A percentile compares a stretch with the other conserved stretches of the same genome.
Conservation (phyloP, 2,329 filamentous ascomycete genomes). For the Penicillium sp. region DNA sequence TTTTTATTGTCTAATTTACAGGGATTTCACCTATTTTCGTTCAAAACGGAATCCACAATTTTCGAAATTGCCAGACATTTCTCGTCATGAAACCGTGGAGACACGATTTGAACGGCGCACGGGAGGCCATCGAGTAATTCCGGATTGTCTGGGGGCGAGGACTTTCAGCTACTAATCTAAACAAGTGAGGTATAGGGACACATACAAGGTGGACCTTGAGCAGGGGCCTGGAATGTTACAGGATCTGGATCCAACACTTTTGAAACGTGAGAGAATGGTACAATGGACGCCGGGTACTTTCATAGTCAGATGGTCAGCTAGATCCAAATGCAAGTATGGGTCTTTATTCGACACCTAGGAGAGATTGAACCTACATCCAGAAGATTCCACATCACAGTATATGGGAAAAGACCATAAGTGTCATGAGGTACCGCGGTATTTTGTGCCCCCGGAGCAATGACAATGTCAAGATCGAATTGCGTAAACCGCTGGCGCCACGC, state of each 20-base stretch:
- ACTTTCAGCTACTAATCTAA: not conserved
- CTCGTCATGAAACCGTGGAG: slow-evolving; percentile 47
- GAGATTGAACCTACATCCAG: slow-evolving; percentile 43
- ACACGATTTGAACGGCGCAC: slow-evolving; percentile 46
- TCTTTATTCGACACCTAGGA: too few relatives aligned
- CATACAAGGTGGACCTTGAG: slow-evolving; percentile 16
- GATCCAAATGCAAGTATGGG: too few relatives aligned
- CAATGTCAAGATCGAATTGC: slow-evolving; percentile 46
- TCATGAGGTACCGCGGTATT: slow-evolving; percentile 52
- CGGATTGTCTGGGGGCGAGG: slow-evolving; percentile 34
- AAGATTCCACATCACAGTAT: slow-evolving; percentile 51
- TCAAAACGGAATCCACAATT: not conserved
- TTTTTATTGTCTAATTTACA: too few relatives aligned
- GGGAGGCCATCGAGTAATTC: slow-evolving; percentile 42
- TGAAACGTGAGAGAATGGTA: slow-evolving; percentile 44
- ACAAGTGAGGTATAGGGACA: not conserved
- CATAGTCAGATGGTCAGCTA: not conserved
- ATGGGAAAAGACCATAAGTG: slow-evolving; percentile 34
- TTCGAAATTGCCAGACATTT: slow-evolving; percentile 31
- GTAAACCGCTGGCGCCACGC: slow-evolving; percentile 42
- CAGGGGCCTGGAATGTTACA: slow-evolving; percentile 26
- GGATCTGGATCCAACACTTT: slow-evolving; percentile 37
- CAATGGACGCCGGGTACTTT: slow-evolving; percentile 50
- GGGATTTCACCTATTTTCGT: not conserved
- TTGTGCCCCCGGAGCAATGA: slow-evolving; percentile 49